Percentiles rank a stretch among this genome's conserved stretches.
Conservation (phyloP, 1,139 yeast genomes). For the Yamadazyma membranifaciens region DNA sequence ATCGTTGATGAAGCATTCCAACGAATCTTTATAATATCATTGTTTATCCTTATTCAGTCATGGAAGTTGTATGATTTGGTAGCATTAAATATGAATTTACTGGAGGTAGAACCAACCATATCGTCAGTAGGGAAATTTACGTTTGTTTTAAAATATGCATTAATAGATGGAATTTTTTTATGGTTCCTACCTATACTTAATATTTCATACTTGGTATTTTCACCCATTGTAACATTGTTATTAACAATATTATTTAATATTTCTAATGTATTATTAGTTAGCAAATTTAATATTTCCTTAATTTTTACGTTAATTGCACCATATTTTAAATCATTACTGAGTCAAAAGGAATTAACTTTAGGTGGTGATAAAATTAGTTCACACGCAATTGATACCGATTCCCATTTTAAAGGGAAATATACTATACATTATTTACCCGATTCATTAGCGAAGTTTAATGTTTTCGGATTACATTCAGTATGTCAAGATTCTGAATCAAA, state of each 20-base stretch:
- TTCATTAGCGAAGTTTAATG: slow-evolving; percentile 82
- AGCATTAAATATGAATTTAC: slow-evolving; percentile 20
- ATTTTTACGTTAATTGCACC: slow-evolving; percentile 34
- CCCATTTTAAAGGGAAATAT: slow-evolving; percentile 81
- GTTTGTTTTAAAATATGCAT: slow-evolving; percentile 67
- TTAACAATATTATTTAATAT: slow-evolving; percentile 35
- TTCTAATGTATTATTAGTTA: slow-evolving; percentile 42
- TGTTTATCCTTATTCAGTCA: slow-evolving; percentile 74
- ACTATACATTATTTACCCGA: slow-evolving; percentile 90
- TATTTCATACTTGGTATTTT: slow-evolving; percentile 68
- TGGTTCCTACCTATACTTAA: slow-evolving; percentile 71
- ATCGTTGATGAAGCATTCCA: slow-evolving; percentile 82
- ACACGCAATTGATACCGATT: slow-evolving; percentile 55
- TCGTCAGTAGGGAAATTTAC: slow-evolving; percentile 44
- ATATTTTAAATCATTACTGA: slow-evolving; percentile 47
- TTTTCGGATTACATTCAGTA: slow-evolving; percentile 55
- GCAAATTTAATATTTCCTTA: slow-evolving; percentile 37
- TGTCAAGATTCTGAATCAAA: slow-evolving; percentile 50
- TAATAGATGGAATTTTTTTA: slow-evolving; percentile 69
- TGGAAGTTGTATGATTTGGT: slow-evolving; percentile 77
- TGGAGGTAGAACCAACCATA: slow-evolving; percentile 22
- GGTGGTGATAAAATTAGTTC: slow-evolving; percentile 54
- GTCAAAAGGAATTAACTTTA: slow-evolving; percentile 62
- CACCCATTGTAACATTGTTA: slow-evolving; percentile 52
- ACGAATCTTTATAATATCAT: slow-evolving; percentile 58